Percentiles rank a stretch among this genome's conserved stretches.
These are phyloP conservation scores for Sporothrix brasiliensis DNA, from an alignment of 2,329 filamentous ascomycete species.

Conservation along the genomic window DNA sequence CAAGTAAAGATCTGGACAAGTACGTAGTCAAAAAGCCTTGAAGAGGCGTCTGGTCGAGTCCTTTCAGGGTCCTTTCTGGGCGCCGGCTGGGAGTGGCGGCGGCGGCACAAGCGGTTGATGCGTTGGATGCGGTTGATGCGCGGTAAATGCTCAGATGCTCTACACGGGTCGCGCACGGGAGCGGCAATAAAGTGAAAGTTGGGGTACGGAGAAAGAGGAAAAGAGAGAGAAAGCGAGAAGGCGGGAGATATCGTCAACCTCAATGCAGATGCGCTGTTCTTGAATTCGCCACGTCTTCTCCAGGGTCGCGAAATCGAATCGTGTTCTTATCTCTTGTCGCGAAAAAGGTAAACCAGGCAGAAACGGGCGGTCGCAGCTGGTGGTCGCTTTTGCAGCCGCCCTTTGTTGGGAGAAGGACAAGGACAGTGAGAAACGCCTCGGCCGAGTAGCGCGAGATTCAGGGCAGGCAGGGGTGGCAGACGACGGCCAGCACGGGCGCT, in stretches of 20 bases:
- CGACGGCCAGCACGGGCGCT: slow-evolving; percentile 5
- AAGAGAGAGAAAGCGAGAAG: not conserved
- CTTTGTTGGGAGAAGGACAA: not conserved
- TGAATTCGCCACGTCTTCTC: not conserved
- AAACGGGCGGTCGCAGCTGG: slow-evolving; percentile 24
- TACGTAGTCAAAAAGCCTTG: not conserved
- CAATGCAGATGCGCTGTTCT: not conserved
- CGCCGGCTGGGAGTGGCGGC: slow-evolving; percentile 11
- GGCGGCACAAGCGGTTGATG: slow-evolving; percentile 19
- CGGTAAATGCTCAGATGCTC: not conserved
- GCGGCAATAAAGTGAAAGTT: slow-evolving; percentile 18
- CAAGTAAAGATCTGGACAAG: not conserved
- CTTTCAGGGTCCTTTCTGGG: not conserved
- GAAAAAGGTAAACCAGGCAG: slow-evolving; percentile 21
- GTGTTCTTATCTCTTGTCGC: slow-evolving; percentile 21
- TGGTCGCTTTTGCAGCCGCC: not conserved
- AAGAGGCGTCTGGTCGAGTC: not conserved
- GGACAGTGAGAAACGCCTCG: not conserved
- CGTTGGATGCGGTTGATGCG: slow-evolving; percentile 5
- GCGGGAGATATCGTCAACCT: not conserved
- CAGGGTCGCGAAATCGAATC: not conserved
- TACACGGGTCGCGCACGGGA: not conserved
- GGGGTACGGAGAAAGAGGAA: slow-evolving; percentile 12
- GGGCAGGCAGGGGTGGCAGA: slow-evolving; percentile 5
- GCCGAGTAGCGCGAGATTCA: slow-evolving; percentile 5